Conservation (phyloP, 2,329 filamentous ascomycete species). For the Exophiala dermatitidis region DNA sequence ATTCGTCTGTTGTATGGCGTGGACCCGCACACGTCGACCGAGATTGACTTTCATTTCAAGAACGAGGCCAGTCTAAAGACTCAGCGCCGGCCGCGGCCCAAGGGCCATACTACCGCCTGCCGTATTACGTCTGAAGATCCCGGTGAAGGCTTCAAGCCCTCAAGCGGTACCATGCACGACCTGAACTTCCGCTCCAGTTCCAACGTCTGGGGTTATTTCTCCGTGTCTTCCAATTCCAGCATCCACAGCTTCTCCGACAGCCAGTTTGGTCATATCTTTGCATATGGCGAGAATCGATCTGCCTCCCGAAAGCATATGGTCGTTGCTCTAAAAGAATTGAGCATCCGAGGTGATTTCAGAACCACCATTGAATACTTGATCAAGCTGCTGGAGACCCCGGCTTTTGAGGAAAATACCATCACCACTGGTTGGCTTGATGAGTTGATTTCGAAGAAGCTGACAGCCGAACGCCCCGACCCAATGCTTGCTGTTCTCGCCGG, state of each 20-base stretch:
- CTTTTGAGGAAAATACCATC: constrained; percentile 98
- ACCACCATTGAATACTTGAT: constrained; percentile 98
- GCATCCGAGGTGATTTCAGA: constrained; percentile 98
- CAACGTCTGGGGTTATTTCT: constrained; percentile 99
- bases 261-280: constrained; percentile 98
- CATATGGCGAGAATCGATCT: constrained; percentile 93
- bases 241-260: constrained; percentile 99
- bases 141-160: constrained; percentile 98
- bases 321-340: constrained; percentile 93
- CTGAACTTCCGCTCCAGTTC: constrained; percentile 98
- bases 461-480: constrained; percentile 86
- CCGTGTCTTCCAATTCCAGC: constrained; percentile 88
- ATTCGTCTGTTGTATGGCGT: constrained; percentile 94
- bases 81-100: constrained; percentile 84
- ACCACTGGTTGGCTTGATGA: constrained; percentile 98
- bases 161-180: constrained; percentile 97
- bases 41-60: constrained; percentile 96
- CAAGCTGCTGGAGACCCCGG: constrained; percentile 95
- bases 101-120: constrained; percentile 95
- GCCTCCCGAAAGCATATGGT: constrained; percentile 99
- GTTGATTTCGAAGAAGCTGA: constrained; percentile 95
- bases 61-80: constrained; percentile 72
- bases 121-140: constrained; percentile 99
- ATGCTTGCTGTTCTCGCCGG: constrained; percentile 93
- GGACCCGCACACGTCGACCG: constrained; percentile 74